phyloP scores from a whole-genome alignment of 23 red algal genomes.

The Gracilariopsis chorda region DNA sequence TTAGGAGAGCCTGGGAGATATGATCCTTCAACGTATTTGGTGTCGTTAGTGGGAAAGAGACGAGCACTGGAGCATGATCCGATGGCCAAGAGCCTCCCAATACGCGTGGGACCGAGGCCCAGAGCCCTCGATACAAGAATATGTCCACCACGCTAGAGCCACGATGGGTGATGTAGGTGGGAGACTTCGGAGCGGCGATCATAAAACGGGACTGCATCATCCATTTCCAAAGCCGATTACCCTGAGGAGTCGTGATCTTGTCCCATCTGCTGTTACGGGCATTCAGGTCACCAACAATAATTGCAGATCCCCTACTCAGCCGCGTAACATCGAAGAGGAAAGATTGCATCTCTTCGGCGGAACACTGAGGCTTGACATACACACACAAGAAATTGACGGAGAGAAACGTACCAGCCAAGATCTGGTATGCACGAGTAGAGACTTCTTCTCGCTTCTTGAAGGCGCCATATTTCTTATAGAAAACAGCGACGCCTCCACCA shows the following conservation, averaged over 20 bases:
- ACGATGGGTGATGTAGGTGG: not conserved
- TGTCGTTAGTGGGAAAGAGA: not conserved
- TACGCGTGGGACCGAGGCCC: not conserved
- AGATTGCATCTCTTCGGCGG: not conserved
- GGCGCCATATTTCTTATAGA: too few species aligned
- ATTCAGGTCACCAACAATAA: not conserved
- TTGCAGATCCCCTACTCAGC: not conserved
- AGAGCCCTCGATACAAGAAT: not conserved
- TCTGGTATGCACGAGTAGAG: too few species aligned
- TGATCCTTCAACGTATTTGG: not conserved
- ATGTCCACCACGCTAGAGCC: conserved; percentile 17
- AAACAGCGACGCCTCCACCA: too few species aligned
- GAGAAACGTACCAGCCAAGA: too few species aligned
- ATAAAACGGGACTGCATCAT: not conserved
- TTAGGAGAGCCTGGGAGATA: not conserved
- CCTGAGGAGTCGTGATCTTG: not conserved
- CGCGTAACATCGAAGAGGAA: not conserved
- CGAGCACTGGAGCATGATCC: not conserved
- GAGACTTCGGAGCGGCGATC: not conserved
- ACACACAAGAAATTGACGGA: too few species aligned
- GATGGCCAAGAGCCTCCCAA: not conserved
- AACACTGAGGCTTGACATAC: not conserved
- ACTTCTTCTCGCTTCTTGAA: too few species aligned
- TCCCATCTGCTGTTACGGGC: not conserved
- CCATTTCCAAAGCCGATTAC: not conserved